phyloP scores from a whole-genome alignment of 2,329 filamentous ascomycete genomes.

The Calycina marina region DNA sequence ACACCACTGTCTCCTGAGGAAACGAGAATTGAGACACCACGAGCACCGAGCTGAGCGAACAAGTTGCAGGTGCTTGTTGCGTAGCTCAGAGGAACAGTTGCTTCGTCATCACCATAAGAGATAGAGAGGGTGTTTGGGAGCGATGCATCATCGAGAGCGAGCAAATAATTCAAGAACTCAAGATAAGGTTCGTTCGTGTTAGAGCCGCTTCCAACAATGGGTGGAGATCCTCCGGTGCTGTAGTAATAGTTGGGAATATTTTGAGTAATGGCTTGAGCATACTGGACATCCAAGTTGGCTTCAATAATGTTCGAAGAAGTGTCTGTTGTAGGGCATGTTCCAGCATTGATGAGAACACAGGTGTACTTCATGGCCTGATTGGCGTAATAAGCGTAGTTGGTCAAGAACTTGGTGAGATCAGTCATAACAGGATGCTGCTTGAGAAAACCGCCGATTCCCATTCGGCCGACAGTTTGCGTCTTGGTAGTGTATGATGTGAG shows the following conservation, averaged over 20 bases:
- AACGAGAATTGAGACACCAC: conserved; percentile 33
- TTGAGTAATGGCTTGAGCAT: conserved; percentile 38
- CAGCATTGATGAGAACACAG: conserved; percentile 18
- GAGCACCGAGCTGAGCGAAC: conserved; percentile 37
- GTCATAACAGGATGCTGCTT: conserved; percentile 15
- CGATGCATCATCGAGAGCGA: conserved; percentile 32
- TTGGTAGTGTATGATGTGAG: conserved; percentile 9
- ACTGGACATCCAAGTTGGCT: conserved; percentile 45
- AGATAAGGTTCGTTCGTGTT: conserved; percentile 57
- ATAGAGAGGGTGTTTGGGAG: conserved; percentile 46
- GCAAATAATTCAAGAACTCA: conserved; percentile 43
- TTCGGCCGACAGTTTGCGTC: conserved; percentile 10
- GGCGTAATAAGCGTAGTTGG: conserved; percentile 12
- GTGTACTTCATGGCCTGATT: conserved; percentile 22
- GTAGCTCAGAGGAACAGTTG: conserved; percentile 37
- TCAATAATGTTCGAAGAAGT: conserved; percentile 25
- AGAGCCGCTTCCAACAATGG: conserved; percentile 30
- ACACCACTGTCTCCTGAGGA: conserved; percentile 35
- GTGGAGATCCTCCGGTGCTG: conserved; percentile 39
- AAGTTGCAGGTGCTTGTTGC: conserved; percentile 38
- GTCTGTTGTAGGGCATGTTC: conserved; percentile 16
- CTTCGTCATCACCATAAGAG: conserved; percentile 40
- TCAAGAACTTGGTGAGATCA: conserved; percentile 18
- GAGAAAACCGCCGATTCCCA: conserved; percentile 20
- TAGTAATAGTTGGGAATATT: conserved; percentile 40